These are phyloP conservation scores for Suillus occidentalis DNA, from an alignment of 768 basidiomycete genomes.

Conservation along the genomic window DNA sequence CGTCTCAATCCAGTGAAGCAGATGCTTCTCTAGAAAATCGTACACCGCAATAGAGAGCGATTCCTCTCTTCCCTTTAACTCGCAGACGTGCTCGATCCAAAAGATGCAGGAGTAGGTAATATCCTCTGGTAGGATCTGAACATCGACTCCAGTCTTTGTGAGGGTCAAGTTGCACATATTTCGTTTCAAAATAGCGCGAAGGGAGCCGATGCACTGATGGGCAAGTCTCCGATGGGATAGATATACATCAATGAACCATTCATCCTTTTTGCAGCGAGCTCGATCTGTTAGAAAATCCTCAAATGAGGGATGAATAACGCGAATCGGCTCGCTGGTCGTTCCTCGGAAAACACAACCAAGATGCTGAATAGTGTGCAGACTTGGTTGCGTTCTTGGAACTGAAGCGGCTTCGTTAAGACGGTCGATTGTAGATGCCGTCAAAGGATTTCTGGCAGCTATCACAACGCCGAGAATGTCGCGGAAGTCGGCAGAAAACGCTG, in stretches of 20 bases:
- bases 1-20: slow-evolving; percentile 35
- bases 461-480: slow-evolving; percentile 32
- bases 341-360: slow-evolving; percentile 29
- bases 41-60: slow-evolving; percentile 17
- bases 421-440: slow-evolving; percentile 27
- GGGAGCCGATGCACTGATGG: slow-evolving; percentile 21
- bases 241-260: slow-evolving; percentile 29
- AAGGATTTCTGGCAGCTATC: slow-evolving; percentile 30
- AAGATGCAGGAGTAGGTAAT: slow-evolving; percentile 24
- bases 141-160: slow-evolving; percentile 17
- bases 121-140: slow-evolving; percentile 23
- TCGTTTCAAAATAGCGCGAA: slow-evolving; percentile 21
- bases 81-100: slow-evolving; percentile 33
- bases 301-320: slow-evolving; percentile 34
- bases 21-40: slow-evolving; percentile 23
- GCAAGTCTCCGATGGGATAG: slow-evolving; percentile 24
- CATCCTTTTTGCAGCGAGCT: slow-evolving; percentile 27
- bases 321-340: slow-evolving; percentile 26
- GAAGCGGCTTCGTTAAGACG: slow-evolving; percentile 19
- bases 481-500: slow-evolving; percentile 29
- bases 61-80: slow-evolving; percentile 3
- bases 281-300: slow-evolving; percentile 34
- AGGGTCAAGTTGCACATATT: slow-evolving; percentile 26
- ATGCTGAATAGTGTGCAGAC: slow-evolving; percentile 31
- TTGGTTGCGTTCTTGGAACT: slow-evolving; percentile 21